Conservation (phyloP, 148 eudicot genomes). For the Camellia sinensis region DNA sequence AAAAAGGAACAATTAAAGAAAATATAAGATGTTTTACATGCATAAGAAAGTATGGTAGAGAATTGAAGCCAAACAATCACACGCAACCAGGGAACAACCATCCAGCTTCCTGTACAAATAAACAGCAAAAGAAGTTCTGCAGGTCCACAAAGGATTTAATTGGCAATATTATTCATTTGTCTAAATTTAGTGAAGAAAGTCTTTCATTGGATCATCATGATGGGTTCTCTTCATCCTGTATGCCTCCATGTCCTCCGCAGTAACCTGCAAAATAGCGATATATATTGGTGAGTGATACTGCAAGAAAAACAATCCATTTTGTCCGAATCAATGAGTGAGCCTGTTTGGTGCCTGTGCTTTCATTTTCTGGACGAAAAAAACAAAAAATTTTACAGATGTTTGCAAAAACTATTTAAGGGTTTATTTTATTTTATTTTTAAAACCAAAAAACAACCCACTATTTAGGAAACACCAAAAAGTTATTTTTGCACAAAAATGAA, state of each 20-base stretch:
- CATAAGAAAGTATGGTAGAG: slow-evolving; percentile 1
- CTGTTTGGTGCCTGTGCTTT: too few relatives aligned
- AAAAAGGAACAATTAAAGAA: too few relatives aligned
- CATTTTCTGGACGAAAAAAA: too few relatives aligned
- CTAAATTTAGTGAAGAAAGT: slow-evolving; percentile 45
- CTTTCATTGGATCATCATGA: slow-evolving; percentile 90
- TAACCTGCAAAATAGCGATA: slow-evolving; percentile 36
- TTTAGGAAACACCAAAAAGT: too few relatives aligned
- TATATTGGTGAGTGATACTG: neutral
- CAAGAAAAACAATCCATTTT: neutral
- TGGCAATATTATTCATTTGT: neutral
- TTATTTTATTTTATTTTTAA: too few relatives aligned
- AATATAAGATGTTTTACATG: neutral
- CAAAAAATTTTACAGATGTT: too few relatives aligned
- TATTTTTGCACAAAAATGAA: too few relatives aligned
- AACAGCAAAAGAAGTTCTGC: neutral
- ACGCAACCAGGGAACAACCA: neutral
- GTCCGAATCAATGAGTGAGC: too few relatives aligned
- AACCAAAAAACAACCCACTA: too few relatives aligned
- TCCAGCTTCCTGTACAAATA: neutral
- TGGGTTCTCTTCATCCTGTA: slow-evolving; percentile 79
- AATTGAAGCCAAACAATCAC: neutral
- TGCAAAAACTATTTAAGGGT: too few relatives aligned
- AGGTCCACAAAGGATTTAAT: neutral
- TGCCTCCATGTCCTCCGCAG: slow-evolving; percentile 88